Evolutionary conservation across 2,329 filamentous ascomycete species (phyloP).

Genomic region (Fusarium incarnatum): DNA sequence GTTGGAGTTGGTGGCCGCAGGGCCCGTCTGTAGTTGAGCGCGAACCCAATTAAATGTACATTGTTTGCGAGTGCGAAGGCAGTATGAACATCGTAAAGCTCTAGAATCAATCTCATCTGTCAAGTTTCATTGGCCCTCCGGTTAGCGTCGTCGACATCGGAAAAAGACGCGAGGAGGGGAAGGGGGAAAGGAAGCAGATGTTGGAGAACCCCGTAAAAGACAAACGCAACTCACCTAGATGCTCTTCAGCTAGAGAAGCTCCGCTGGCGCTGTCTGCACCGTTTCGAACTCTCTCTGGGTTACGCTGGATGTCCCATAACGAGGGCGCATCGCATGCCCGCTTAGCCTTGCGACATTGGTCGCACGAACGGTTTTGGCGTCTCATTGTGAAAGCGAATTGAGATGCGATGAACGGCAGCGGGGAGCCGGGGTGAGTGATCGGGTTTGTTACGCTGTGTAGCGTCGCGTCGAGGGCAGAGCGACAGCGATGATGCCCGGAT

Average conservation of each 20-base stretch:
- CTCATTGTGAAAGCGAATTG: slow-evolving; percentile 37
- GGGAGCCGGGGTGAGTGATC: slow-evolving; percentile 11
- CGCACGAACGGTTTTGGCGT: slow-evolving; percentile 47
- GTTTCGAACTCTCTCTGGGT: slow-evolving; percentile 42
- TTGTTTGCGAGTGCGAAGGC: slow-evolving; percentile 46
- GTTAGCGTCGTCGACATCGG: slow-evolving; percentile 40
- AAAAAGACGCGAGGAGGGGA: slow-evolving; percentile 33
- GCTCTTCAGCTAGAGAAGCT: slow-evolving; percentile 44
- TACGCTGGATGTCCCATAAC: slow-evolving; percentile 47
- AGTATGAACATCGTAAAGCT: slow-evolving; percentile 46
- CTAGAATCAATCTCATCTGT: slow-evolving; percentile 47
- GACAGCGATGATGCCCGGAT: slow-evolving; percentile 9
- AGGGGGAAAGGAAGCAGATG: neutral
- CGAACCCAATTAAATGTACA: slow-evolving; percentile 47
- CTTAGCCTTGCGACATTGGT: slow-evolving; percentile 48
- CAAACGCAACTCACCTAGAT: slow-evolving; percentile 41
- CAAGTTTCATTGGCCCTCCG: slow-evolving; percentile 35
- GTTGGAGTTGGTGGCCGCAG: slow-evolving; percentile 25
- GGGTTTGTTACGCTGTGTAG: slow-evolving; percentile 7
- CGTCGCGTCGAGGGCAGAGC: slow-evolving; percentile 27
- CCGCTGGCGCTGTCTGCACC: slow-evolving; percentile 36
- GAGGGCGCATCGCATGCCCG: slow-evolving; percentile 47
- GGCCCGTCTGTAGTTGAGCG: slow-evolving; percentile 45
- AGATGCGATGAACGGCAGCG: slow-evolving; percentile 9
- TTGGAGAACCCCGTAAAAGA: neutral